Evolutionary conservation across 371 early-diverging fungal genomes (phyloP).

Genomic region (Actinomortierella ambigua): DNA sequence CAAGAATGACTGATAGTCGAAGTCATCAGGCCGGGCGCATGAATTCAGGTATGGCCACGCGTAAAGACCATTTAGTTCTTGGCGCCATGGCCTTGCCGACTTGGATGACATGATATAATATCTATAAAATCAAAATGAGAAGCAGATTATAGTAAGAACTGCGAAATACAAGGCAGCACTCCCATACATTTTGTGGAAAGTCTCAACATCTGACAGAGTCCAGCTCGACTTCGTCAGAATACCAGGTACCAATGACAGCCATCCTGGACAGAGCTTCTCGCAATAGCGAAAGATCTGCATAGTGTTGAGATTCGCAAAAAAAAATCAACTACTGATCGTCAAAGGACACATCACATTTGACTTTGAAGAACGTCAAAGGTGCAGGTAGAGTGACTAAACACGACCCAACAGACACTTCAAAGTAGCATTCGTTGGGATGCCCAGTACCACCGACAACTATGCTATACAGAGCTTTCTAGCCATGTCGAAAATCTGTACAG

Average conservation of each 20-base stretch:
- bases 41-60: constrained; percentile 26
- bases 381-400: constrained; percentile 25
- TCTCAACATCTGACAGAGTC: constrained; percentile 34
- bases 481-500: background rate
- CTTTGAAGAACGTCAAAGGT: constrained; percentile 20
- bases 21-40: constrained; percentile 22
- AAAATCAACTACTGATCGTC: constrained; percentile 24
- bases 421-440: constrained; percentile 21
- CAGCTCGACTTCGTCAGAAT: constrained; percentile 30
- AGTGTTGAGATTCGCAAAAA: constrained; percentile 27
- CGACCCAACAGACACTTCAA: constrained; percentile 26
- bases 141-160: constrained; percentile 7
- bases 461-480: background rate
- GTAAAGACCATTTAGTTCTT: constrained; percentile 20
- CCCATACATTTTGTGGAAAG: constrained; percentile 28
- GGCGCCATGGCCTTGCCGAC: constrained; percentile 11
- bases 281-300: constrained; percentile 31
- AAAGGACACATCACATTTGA: constrained; percentile 34
- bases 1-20: constrained; percentile 21
- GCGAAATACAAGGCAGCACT: constrained; percentile 16
- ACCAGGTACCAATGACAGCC: constrained; percentile 37
- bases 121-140: constrained; percentile 20
- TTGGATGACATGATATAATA: constrained; percentile 14
- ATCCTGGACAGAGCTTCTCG: constrained; percentile 30
- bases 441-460: no score